phyloP scores from a whole-genome alignment of 1,284 basidiomycete genomes.

The Sporisorium graminicola region DNA sequence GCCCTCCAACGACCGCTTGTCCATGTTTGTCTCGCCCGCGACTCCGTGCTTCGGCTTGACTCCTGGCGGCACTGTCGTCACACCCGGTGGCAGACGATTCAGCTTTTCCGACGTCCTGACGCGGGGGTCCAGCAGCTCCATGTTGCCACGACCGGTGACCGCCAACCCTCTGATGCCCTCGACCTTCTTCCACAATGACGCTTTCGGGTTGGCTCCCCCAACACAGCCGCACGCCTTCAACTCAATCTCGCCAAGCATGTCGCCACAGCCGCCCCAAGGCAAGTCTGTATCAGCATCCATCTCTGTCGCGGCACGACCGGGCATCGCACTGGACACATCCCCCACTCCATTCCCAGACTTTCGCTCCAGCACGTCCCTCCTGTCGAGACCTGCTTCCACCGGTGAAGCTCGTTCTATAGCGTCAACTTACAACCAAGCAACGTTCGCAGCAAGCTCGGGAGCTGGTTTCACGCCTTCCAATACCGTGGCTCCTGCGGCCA shows the following conservation, averaged over 20 bases:
- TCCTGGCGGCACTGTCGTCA: conserved; percentile 31
- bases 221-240: conserved; percentile 7
- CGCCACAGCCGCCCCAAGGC: conserved; percentile 24
- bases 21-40: conserved; percentile 36
- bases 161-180: conserved; percentile 26
- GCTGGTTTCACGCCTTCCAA: not conserved
- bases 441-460: conserved; percentile 12
- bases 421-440: conserved; percentile 13
- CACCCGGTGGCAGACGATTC: conserved; percentile 44
- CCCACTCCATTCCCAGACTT: not conserved
- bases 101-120: conserved; percentile 47
- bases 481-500: conserved; percentile 8
- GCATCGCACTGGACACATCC: not conserved
- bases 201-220: conserved; percentile 8
- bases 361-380: not conserved
- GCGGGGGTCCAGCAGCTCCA: conserved; percentile 7
- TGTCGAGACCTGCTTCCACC: conserved; percentile 37
- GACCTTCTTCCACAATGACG: conserved; percentile 18
- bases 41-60: conserved; percentile 38
- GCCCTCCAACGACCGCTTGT: conserved; percentile 31
- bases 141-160: conserved; percentile 30
- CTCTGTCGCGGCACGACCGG: not conserved
- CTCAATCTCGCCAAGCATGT: conserved; percentile 12
- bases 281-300: conserved; percentile 1
- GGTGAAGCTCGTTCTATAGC: conserved; percentile 12